phyloP scores from a whole-genome alignment of 2,329 filamentous ascomycete genomes.

The Juglanconis juglandina region DNA sequence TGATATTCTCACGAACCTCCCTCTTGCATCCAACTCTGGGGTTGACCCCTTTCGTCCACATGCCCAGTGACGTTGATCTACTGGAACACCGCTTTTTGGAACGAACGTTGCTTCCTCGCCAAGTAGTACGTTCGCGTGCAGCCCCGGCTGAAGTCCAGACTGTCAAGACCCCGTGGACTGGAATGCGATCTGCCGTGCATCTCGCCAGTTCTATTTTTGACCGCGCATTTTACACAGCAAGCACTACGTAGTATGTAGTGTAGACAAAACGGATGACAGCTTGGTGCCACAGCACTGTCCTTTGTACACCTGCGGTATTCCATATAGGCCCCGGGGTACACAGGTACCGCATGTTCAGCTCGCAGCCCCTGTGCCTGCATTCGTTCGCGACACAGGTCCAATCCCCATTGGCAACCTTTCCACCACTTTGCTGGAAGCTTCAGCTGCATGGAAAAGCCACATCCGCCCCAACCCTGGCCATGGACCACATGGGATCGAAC shows the following conservation, averaged over 20 bases:
- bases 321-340: too few relatives aligned
- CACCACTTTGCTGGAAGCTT: not conserved
- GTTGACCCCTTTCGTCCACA: too few relatives aligned
- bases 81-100: too few relatives aligned
- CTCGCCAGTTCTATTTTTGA: constrained; percentile 10
- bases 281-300: not conserved
- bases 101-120: not conserved
- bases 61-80: too few relatives aligned
- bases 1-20: too few relatives aligned
- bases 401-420: not conserved
- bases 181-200: constrained; percentile 9
- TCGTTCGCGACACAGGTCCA: not conserved
- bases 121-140: not conserved
- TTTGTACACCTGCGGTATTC: not conserved
- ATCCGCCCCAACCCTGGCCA: constrained; percentile 5
- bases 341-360: not conserved
- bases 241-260: not conserved
- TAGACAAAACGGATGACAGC: not conserved
- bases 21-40: too few relatives aligned
- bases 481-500: not conserved
- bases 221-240: not conserved
- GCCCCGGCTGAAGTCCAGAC: not conserved
- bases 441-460: constrained; percentile 6
- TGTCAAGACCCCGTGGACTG: not conserved
- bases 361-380: not conserved